phyloP scores from a whole-genome alignment of 805 yeast species.

The Nakazawaea wickerhamii region DNA sequence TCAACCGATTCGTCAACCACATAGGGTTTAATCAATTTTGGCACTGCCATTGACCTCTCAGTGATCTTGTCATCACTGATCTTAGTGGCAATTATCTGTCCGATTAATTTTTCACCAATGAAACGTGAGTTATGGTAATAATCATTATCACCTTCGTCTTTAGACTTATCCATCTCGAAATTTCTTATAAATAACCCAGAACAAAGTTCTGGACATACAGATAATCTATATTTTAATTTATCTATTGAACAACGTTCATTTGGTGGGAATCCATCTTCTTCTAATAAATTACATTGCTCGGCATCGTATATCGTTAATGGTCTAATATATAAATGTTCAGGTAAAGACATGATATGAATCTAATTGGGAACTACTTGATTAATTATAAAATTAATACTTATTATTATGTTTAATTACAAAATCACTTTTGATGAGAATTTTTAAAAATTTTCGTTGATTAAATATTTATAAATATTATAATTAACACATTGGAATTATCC shows the following conservation, averaged over 20 bases:
- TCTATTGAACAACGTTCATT: slow-evolving; percentile 65
- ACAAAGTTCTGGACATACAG: slow-evolving; percentile 83
- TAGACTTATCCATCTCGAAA: slow-evolving; percentile 38
- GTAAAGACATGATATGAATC: slow-evolving; percentile 22
- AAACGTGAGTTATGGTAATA: slow-evolving; percentile 33
- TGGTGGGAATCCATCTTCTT: slow-evolving; percentile 62
- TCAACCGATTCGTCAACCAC: slow-evolving; percentile 15
- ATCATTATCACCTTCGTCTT: slow-evolving; percentile 19
- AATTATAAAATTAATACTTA: no score
- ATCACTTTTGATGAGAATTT: no score
- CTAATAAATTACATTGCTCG: slow-evolving; percentile 56
- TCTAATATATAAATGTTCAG: slow-evolving; percentile 61
- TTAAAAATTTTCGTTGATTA: slow-evolving; percentile 6
- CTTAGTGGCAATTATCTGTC: slow-evolving; percentile 78
- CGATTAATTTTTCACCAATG: slow-evolving; percentile 62
- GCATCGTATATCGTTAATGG: slow-evolving; percentile 77
- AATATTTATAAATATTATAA: no score
- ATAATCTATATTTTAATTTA: slow-evolving; percentile 62
- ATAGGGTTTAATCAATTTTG: slow-evolving; percentile 29
- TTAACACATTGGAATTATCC: slow-evolving; percentile 1
- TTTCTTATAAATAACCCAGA: slow-evolving; percentile 81
- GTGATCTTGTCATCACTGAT: slow-evolving; percentile 45
- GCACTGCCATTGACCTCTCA: slow-evolving; percentile 55
- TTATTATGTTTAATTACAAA: no score
- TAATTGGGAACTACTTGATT: no score